These are phyloP conservation scores for Leucocoprinus leucothites DNA, from an alignment of 768 basidiomycete species.

Conservation along the genomic window DNA sequence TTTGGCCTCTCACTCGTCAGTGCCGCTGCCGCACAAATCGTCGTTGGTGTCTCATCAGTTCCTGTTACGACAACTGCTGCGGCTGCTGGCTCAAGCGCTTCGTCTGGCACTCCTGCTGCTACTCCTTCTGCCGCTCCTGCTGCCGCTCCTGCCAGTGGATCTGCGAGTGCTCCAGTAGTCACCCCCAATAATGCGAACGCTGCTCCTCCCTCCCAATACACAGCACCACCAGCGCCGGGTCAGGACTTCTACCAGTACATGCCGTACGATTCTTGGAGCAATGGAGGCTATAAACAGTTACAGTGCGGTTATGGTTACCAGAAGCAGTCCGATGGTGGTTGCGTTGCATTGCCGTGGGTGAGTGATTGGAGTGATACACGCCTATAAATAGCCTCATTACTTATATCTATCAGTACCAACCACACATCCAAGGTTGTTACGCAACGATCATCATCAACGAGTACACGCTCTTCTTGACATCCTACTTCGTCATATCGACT, in stretches of 20 bases:
- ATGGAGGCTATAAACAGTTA: slow-evolving; percentile 63
- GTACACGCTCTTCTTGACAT: slow-evolving; percentile 17
- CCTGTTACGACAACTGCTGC: slow-evolving; percentile 23
- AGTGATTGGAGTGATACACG: slow-evolving; percentile 16
- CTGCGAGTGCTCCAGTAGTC: slow-evolving; percentile 20
- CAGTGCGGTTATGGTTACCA: slow-evolving; percentile 70
- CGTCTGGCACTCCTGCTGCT: slow-evolving; percentile 3
- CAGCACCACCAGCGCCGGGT: slow-evolving; percentile 31
- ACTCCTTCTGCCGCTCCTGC: slow-evolving; percentile 16
- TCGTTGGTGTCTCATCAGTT: slow-evolving; percentile 43
- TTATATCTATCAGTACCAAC: slow-evolving; percentile 29
- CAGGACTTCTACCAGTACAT: slow-evolving; percentile 43
- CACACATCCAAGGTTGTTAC: slow-evolving; percentile 51
- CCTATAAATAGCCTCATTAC: background rate
- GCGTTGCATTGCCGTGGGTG: slow-evolving; percentile 58
- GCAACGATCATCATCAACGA: slow-evolving; percentile 60
- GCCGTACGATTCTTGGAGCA: slow-evolving; percentile 58
- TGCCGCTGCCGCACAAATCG: slow-evolving; percentile 55
- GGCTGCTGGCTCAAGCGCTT: slow-evolving; percentile 14
- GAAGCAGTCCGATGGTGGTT: slow-evolving; percentile 54
- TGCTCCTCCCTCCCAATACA: slow-evolving; percentile 29
- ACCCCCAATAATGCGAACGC: slow-evolving; percentile 23
- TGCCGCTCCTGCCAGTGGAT: slow-evolving; percentile 16
- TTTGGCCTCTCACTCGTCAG: slow-evolving; percentile 57
- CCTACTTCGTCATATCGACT: slow-evolving; percentile 5